These are phyloP conservation scores for Artemisia tridentata DNA, from an alignment of 129 eudicot genomes.

Conservation along the genomic window DNA sequence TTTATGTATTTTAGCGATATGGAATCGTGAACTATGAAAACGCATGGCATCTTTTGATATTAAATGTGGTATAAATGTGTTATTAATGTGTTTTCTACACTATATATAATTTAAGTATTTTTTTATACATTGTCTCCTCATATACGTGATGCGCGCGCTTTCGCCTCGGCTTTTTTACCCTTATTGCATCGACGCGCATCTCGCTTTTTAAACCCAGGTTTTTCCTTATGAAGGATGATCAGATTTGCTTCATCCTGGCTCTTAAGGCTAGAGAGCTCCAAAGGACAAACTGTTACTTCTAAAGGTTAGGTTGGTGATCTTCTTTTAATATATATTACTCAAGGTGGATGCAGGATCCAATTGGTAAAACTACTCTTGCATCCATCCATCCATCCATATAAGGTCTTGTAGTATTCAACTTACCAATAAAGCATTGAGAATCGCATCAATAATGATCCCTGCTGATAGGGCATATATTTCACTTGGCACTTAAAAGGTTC, in stretches of 20 bases:
- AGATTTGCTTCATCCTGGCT: conserved; percentile 4
- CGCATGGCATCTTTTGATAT: too few species aligned
- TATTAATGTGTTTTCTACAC: too few species aligned
- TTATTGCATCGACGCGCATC: too few species aligned
- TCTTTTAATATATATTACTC: background rate
- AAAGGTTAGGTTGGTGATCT: background rate
- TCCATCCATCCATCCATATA: conserved; percentile 6
- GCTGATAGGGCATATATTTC: conserved; percentile 31
- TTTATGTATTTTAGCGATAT: too few species aligned
- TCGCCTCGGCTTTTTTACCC: too few species aligned
- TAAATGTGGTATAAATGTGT: too few species aligned
- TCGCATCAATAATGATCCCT: conserved; percentile 24
- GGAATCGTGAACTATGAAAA: too few species aligned
- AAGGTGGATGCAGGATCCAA: too few species aligned
- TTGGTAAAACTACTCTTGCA: background rate
- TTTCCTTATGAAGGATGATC: conserved; percentile 17
- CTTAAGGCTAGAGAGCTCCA: background rate
- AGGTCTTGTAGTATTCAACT: conserved; percentile 18
- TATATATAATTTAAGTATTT: too few species aligned
- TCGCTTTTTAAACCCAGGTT: too few species aligned
- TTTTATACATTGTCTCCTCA: too few species aligned
- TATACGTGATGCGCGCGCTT: too few species aligned
- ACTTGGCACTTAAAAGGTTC: conserved; percentile 23
- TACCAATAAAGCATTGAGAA: conserved; percentile 29
- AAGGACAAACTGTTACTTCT: background rate